Evolutionary conservation across 2,329 filamentous ascomycete genomes (phyloP).

Genomic region (Fusarium bulbicola): DNA sequence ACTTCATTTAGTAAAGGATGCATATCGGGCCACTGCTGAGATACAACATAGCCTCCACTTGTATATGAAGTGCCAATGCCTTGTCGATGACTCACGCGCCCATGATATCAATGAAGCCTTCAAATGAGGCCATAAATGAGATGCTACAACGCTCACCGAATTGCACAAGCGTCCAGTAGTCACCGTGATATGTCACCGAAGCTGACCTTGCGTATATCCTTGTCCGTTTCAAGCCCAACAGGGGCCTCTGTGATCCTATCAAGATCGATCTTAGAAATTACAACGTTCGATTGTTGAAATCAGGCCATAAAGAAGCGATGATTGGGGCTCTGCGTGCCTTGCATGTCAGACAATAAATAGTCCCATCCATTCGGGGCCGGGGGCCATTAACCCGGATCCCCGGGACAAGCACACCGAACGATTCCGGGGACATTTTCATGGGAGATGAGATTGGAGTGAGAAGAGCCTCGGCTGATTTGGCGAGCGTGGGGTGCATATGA

Average conservation of each 20-base stretch:
- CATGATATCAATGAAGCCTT: not conserved
- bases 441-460: not conserved
- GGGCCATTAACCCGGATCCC: slow-evolving; percentile 3
- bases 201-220: not conserved
- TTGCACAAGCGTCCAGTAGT: too few species aligned
- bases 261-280: slow-evolving; percentile 9
- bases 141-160: not conserved
- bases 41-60: not conserved
- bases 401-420: slow-evolving; percentile 12
- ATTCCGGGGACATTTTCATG: not conserved
- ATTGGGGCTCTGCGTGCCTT: slow-evolving; percentile 28
- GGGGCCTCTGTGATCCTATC: not conserved
- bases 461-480: not conserved
- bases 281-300: slow-evolving; percentile 32
- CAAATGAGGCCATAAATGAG: not conserved
- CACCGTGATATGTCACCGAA: not conserved
- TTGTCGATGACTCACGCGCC: not conserved
- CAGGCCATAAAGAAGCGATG: slow-evolving; percentile 21
- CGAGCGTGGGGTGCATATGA: slow-evolving; percentile 1
- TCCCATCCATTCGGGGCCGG: slow-evolving; percentile 20
- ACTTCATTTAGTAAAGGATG: too few species aligned
- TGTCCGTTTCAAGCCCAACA: not conserved
- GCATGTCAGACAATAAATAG: slow-evolving; percentile 28
- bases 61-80: not conserved
- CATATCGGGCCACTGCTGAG: not conserved